A percentile compares a stretch with the other conserved stretches of the same genome.
phyloP scores from a whole-genome alignment of 1,284 basidiomycete species.

The Naganishia liquefaciens region DNA sequence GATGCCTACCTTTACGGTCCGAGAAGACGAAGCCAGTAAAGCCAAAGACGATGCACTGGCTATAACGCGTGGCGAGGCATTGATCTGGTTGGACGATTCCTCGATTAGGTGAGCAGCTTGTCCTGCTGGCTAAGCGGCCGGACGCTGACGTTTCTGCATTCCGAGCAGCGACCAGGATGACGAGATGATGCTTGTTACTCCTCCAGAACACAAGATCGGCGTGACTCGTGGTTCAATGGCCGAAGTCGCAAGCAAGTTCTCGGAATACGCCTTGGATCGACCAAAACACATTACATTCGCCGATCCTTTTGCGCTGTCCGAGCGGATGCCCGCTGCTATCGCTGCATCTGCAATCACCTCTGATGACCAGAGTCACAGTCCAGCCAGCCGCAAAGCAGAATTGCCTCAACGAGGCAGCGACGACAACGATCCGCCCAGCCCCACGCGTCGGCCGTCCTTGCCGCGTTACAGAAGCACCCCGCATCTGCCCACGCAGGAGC shows the following conservation, averaged over 20 bases:
- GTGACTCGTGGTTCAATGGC: neutral
- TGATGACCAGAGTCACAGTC: constrained; percentile 4
- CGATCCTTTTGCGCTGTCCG: constrained; percentile 6
- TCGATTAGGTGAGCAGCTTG: neutral
- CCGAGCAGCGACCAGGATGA: constrained; percentile 17
- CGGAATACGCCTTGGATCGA: constrained; percentile 4
- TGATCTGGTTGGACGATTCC: constrained; percentile 41
- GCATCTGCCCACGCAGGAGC: constrained; percentile 2
- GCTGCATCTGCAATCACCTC: neutral
- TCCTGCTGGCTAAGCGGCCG: neutral
- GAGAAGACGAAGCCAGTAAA: constrained; percentile 42
- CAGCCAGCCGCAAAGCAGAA: neutral
- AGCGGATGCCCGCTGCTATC: neutral
- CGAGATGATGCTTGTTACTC: constrained; percentile 3
- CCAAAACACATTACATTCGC: constrained; percentile 2
- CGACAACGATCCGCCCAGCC: constrained; percentile 11
- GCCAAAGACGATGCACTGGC: constrained; percentile 47
- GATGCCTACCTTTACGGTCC: constrained; percentile 42
- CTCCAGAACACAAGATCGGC: neutral
- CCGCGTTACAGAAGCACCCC: constrained; percentile 20
- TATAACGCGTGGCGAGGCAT: constrained; percentile 40
- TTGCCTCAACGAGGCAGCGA: neutral
- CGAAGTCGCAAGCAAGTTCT: neutral
- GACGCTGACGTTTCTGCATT: neutral
- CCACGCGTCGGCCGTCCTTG: constrained; percentile 12